A percentile compares a stretch with the other conserved stretches of the same genome.
Conservation (phyloP, 352 stramenopile species). For the Peronospora farinosa region DNA sequence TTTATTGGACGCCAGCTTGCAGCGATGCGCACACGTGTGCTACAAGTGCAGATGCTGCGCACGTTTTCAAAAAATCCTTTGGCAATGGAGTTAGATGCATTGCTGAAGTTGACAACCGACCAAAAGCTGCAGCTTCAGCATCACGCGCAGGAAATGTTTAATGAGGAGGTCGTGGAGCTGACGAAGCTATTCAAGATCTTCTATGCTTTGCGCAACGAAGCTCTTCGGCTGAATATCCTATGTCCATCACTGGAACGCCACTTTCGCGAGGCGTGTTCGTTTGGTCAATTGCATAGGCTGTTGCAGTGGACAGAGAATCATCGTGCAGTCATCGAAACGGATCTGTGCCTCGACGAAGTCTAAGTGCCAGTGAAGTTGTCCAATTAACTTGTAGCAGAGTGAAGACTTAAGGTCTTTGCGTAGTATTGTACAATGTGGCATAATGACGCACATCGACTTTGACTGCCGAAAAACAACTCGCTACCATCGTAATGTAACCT, state of each 20-base stretch:
- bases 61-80: slow-evolving; percentile 37
- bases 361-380: slow-evolving; percentile 19
- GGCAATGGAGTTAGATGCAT: slow-evolving; percentile 35
- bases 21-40: slow-evolving; percentile 44
- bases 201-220: slow-evolving; percentile 59
- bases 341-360: slow-evolving; percentile 29
- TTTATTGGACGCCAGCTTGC: slow-evolving; percentile 49
- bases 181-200: slow-evolving; percentile 80
- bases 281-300: slow-evolving; percentile 67
- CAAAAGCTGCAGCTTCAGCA: slow-evolving; percentile 64
- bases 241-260: slow-evolving; percentile 60
- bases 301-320: slow-evolving; percentile 75
- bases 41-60: slow-evolving; percentile 62
- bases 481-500: background rate
- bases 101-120: slow-evolving; percentile 44
- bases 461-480: background rate
- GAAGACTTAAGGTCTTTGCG: slow-evolving; percentile 5
- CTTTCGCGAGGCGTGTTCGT: slow-evolving; percentile 58
- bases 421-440: slow-evolving; percentile 7
- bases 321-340: slow-evolving; percentile 45
- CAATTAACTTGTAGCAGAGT: slow-evolving; percentile 20
- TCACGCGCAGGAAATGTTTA: slow-evolving; percentile 56
- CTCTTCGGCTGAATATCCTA: slow-evolving; percentile 57
- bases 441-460: background rate
- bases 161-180: slow-evolving; percentile 50